These are phyloP conservation scores for Diaporthe vexans DNA, from an alignment of 2,329 filamentous ascomycete genomes.

Conservation along the genomic window DNA sequence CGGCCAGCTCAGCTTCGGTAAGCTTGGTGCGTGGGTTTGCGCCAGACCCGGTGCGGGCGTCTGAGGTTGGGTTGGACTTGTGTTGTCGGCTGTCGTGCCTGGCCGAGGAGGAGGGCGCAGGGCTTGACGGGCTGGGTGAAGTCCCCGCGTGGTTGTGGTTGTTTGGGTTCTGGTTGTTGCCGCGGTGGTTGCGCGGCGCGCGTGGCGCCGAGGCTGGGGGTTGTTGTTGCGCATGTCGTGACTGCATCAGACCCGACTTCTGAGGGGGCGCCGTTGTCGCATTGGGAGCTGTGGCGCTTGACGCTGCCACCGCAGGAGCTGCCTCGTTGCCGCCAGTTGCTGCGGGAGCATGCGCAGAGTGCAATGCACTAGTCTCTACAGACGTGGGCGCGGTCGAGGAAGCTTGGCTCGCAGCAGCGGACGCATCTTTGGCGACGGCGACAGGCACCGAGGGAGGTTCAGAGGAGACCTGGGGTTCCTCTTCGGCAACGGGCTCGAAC, in stretches of 20 bases:
- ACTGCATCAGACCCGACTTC: constrained; percentile 41
- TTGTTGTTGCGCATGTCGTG: constrained; percentile 39
- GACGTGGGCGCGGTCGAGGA: constrained; percentile 20
- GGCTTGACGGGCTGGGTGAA: constrained; percentile 42
- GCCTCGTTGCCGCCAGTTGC: constrained; percentile 39
- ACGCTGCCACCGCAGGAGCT: constrained; percentile 29
- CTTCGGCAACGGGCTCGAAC: constrained; percentile 65
- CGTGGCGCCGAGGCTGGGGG: constrained; percentile 42
- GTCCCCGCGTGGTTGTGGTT: constrained; percentile 33
- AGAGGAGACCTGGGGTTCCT: constrained; percentile 40
- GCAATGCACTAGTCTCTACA: neutral
- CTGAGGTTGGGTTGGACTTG: constrained; percentile 49
- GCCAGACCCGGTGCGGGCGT: constrained; percentile 65
- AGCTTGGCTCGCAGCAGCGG: constrained; percentile 22
- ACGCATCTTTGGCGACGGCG: constrained; percentile 12
- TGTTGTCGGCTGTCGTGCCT: constrained; percentile 50
- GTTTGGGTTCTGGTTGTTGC: constrained; percentile 43
- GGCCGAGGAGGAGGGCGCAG: constrained; percentile 41
- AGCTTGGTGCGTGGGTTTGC: constrained; percentile 72
- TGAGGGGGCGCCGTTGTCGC: constrained; percentile 6
- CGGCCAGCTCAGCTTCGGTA: constrained; percentile 70
- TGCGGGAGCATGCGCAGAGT: constrained; percentile 20
- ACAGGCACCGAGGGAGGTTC: constrained; percentile 40
- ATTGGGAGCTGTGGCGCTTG: constrained; percentile 31
- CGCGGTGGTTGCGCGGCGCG: constrained; percentile 39